These are phyloP conservation scores for Leersia perrieri DNA, from an alignment of 176 grass and related monocot species.

Conservation along the genomic window DNA sequence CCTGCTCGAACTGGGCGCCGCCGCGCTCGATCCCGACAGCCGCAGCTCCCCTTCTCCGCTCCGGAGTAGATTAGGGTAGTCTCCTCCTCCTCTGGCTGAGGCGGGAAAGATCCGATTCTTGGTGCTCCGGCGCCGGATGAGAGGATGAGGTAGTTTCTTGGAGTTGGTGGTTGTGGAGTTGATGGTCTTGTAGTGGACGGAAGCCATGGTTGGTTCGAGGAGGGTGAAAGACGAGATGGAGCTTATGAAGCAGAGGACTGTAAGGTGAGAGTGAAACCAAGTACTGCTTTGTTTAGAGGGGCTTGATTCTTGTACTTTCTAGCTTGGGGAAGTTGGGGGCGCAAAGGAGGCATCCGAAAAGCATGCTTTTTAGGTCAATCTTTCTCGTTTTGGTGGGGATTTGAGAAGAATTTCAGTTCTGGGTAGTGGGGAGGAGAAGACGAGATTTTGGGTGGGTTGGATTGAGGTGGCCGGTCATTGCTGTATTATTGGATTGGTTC, in stretches of 20 bases:
- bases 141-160: neutral
- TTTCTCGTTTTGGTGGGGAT: neutral
- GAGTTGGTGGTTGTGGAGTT: neutral
- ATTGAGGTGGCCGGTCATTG: neutral
- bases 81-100: neutral
- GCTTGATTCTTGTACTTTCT: neutral
- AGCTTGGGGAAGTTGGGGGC: neutral
- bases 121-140: conserved; percentile 4
- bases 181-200: conserved; percentile 5
- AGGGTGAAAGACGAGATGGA: conserved; percentile 62
- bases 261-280: conserved; percentile 73
- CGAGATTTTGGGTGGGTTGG: neutral
- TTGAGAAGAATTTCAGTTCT: neutral
- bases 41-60: too few relatives aligned
- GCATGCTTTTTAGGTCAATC: neutral
- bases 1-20: neutral
- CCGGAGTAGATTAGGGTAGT: neutral
- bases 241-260: conserved; percentile 63
- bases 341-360: neutral
- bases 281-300: neutral
- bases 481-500: neutral
- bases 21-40: neutral
- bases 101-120: neutral
- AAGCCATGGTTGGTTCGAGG: conserved; percentile 66
- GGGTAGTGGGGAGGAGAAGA: neutral